phyloP scores from a whole-genome alignment of 2,329 filamentous ascomycete genomes.

The Orbilia oligospora region DNA sequence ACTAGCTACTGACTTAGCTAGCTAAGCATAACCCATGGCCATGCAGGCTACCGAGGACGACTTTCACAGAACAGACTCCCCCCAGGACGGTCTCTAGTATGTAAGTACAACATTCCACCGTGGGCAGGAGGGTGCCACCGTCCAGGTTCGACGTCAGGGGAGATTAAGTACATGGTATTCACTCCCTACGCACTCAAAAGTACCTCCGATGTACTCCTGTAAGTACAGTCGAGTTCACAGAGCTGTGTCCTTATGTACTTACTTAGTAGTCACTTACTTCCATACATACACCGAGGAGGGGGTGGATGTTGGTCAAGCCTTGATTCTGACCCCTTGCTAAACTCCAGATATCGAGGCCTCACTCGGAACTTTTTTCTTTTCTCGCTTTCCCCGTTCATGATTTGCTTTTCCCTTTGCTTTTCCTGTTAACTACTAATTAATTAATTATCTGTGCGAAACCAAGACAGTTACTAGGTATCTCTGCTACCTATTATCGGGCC shows the following conservation, averaged over 20 bases:
- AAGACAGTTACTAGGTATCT: background rate
- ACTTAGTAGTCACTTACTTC: background rate
- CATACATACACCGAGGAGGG: background rate
- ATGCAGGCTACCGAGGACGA: slow-evolving; percentile 37
- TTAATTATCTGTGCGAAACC: slow-evolving; percentile 12
- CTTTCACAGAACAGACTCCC: background rate
- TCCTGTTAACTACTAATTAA: background rate
- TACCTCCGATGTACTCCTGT: slow-evolving; percentile 44
- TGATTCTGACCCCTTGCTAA: slow-evolving; percentile 24
- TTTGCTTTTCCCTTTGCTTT: background rate
- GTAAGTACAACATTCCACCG: slow-evolving; percentile 27
- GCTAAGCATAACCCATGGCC: background rate
- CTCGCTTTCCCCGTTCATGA: slow-evolving; percentile 4
- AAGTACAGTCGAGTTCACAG: too few species aligned
- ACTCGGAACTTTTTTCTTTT: slow-evolving; percentile 43
- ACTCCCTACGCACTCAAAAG: slow-evolving; percentile 12
- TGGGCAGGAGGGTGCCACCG: slow-evolving; percentile 35
- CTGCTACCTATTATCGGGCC: slow-evolving; percentile 1
- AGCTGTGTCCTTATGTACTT: background rate
- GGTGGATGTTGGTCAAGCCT: background rate
- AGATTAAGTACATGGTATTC: background rate
- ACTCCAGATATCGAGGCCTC: slow-evolving; percentile 30
- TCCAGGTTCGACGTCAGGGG: slow-evolving; percentile 40
- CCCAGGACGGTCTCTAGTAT: background rate
- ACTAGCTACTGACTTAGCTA: background rate